Evolutionary conservation across 2,329 filamentous ascomycete species (phyloP), one percentile per base, ranked within the genome.

Genomic region (Torrubiellomyces zombiae): DNA sequence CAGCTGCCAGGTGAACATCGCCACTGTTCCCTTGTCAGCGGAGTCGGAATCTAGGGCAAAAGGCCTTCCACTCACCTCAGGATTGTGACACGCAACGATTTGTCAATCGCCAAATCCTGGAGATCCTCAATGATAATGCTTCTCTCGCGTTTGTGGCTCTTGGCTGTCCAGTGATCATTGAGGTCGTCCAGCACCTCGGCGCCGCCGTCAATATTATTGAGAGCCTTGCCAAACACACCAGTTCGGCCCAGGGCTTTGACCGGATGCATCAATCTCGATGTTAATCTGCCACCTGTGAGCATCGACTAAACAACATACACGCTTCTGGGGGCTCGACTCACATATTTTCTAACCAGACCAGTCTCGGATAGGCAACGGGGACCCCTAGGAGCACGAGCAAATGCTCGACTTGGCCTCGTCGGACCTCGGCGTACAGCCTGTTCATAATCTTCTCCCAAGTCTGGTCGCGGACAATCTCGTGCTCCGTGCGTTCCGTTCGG

Each of bases 101-200:
- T 92, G 46, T 89, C 82, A 13, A 81, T 82, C 7, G 91, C 85
- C 30, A 98, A 62, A 40, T 93, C 82, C 50, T 98, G 91, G 14
- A 98, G 58, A 40, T 94, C 83, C 44, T 89, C 78, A 20, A 98
- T 70, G 33, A 95, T 63, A 49, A 80, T 76, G 33, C 75, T 80
- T 25, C 89, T 72, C 51, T 98, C 89, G 14, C 71, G 63, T 47
- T 95, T 98, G 56, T 95, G 85, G 43, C 83, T 80, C 45, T 82
- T 92, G 18, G 86, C 81, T 1, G 86, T 94, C 89, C 89, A 98
- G 45, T 98, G 86, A 48, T 95, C 89, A 44, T 94, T 86, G 7
- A 93, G 56, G 39, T 92, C 83, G 44, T 93, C 85, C 15, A 92
- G 58, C 9, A 95, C 79, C 49, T 95, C 89, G 5, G 89, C 78